phyloP scores from a whole-genome alignment of 164 flowering plant species.

The Vitis rotundifolia region DNA sequence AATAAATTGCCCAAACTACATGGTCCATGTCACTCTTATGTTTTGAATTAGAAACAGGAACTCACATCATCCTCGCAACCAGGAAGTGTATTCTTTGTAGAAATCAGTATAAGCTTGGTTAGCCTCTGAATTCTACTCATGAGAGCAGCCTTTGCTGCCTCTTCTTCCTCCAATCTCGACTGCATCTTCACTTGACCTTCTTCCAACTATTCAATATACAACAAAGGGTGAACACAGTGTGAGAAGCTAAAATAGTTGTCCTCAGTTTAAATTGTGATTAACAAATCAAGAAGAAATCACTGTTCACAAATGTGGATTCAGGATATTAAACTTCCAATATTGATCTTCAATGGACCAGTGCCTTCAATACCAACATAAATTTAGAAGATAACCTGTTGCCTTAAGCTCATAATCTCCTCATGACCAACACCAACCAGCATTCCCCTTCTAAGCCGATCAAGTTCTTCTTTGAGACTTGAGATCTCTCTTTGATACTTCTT shows the following conservation, averaged over 20 bases:
- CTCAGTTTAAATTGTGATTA: too few relatives aligned
- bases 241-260: too few relatives aligned
- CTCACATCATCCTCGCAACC: constrained; percentile 83
- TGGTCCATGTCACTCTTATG: neutral
- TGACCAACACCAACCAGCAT: constrained; percentile 78
- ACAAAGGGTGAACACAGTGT: too few relatives aligned
- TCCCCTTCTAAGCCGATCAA: constrained; percentile 87
- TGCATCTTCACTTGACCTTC: constrained; percentile 99
- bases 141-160: constrained; percentile 96
- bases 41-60: constrained; percentile 7
- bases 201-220: constrained; percentile 60
- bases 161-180: constrained; percentile 97
- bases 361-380: too few relatives aligned
- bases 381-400: constrained; percentile 64
- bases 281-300: too few relatives aligned
- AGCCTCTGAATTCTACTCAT: constrained; percentile 98
- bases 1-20: neutral
- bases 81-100: constrained; percentile 85
- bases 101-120: constrained; percentile 95
- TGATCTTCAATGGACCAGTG: too few relatives aligned
- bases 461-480: constrained; percentile 76
- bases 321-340: too few relatives aligned
- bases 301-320: too few relatives aligned
- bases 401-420: constrained; percentile 82
- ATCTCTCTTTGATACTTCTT: constrained; percentile 98